Evolutionary conservation across 345 rosid species (phyloP), one percentile per base, ranked within the genome.

Genomic region (Passiflora organensis): DNA sequence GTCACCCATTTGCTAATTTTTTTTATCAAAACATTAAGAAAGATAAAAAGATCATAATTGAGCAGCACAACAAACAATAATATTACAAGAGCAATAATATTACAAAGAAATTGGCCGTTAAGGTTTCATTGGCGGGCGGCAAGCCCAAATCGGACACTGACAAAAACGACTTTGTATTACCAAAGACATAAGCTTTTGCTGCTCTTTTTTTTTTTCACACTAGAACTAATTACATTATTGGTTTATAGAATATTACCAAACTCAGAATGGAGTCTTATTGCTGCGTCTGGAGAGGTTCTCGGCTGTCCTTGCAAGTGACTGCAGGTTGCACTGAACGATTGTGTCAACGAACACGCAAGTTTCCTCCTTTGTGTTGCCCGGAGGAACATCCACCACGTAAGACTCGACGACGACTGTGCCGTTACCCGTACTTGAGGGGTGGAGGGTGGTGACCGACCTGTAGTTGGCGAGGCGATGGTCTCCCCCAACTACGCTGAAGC

Each of bases 311-410:
- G 67, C 75, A 41, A 77, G 73, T 34, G 68, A 70, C 72, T 73
- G 78, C 13, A 77, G 76, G 58, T 77, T 77, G 60, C 76, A 72
- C 63, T 67, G 68, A 4, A 77, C 78, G 64, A 77, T 58, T 13
- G 82, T 77, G 58, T 77, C 82, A 32, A 76, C 76, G 62, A 77
- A 77, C 55, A 64, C 67, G 18, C 70, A 75, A 12, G 82, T 73
- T 53, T 77, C 82, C 62, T 77, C 82, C 43, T 64, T 56, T 4
- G 78, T 73, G 69, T 73, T 77, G n/a, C 82, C 82, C 16, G 72
- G 72, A 10, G 82, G 82, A 13, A 73, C 60, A 43, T 77, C 82
- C 64, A 77, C 82, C 43, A 71, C 78, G 78, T 77, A 77, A 0
- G 78, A 73, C 66, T 77, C 82, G 37, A 71, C 39, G 23, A 77